Base-by-base conservation (phyloP, 441 rosid genomes). In the Erodium moschatum region DNA sequence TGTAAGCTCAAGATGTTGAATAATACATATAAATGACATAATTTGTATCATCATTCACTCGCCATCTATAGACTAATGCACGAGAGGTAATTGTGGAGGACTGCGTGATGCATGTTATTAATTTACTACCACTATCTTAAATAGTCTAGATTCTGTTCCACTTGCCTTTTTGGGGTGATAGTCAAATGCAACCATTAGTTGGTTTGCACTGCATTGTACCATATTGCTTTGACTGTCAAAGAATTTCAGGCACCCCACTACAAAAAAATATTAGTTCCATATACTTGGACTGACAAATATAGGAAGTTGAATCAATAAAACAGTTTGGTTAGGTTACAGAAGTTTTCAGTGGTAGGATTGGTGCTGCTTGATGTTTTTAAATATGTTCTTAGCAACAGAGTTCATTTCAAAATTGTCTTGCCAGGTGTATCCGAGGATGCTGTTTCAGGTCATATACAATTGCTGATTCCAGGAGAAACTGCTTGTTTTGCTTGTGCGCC, bases 401-500 rank as follows among this genome's bases (percentile, higher is more conserved):
- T 40, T 40, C 10, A 19, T 50, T 71, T 65, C 66, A 15, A 73
- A 35, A 60, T 44, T 29, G 52, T 70, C 18, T 78, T 73, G 73
- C 64, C 89, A 91, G 97, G 96, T 82, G 98, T 91, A 64, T 91
- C 97, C 24, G 97, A 93, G 82, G 98, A 89, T 85, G 97, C 96
- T 64, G 96, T 94, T 72, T 94, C 97, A 64, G 97, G 96, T 78
- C 97, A 91, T 77, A 91, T 93, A 83, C 98, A 91, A 74, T 80
- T 91, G 76, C 76, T 93, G 78, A 83, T 89, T 84, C 96, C 97
- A 0, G 96, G 96, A 83, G 96, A 88, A 83, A 89, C 96, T 76
- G 97, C 96, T 65, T 93, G 96, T 82, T 93, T 93, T 86, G 97
- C 97, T 16, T 91, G 96, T 81, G 92, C 98, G 33, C 96, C 97